phyloP scores from a whole-genome alignment of 768 basidiomycete species.

The Collybiopsis confluens region DNA sequence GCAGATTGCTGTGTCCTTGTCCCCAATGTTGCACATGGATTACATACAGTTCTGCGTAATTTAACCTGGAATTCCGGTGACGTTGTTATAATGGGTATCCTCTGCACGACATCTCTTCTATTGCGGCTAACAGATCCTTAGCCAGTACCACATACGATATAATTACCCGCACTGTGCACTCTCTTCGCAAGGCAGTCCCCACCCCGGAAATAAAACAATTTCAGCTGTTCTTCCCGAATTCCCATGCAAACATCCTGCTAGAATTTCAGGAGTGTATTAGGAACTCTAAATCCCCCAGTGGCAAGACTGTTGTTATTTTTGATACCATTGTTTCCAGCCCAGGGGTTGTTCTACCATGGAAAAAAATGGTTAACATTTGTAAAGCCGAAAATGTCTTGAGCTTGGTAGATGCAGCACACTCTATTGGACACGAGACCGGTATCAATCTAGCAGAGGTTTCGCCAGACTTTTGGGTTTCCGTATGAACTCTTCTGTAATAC shows the following conservation, averaged over 20 bases:
- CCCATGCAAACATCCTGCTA: no score
- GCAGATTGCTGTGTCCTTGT: constrained; percentile 47
- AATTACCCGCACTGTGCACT: background rate
- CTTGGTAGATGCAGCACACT: constrained; percentile 74
- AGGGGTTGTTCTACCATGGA: constrained; percentile 65
- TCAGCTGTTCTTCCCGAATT: no score
- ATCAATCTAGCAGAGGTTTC: constrained; percentile 50
- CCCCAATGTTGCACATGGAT: constrained; percentile 50
- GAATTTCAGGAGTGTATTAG: background rate
- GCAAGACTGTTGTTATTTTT: constrained; percentile 59
- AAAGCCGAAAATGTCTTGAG: constrained; percentile 57
- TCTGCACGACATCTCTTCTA: constrained; percentile 2
- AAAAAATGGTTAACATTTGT: constrained; percentile 62
- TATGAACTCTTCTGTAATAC: constrained; percentile 26
- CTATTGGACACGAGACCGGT: constrained; percentile 65
- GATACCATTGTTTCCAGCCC: constrained; percentile 61
- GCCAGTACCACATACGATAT: background rate
- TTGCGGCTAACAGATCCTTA: background rate
- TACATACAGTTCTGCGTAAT: constrained; percentile 60
- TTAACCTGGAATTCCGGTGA: constrained; percentile 60
- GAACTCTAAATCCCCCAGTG: constrained; percentile 12
- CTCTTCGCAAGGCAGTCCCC: background rate
- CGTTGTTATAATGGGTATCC: constrained; percentile 49
- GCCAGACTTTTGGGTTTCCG: constrained; percentile 76
- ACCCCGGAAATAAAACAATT: background rate